These are phyloP conservation scores for Wickerhamomyces bovis DNA, from an alignment of 805 yeast genomes.

Conservation along the genomic window DNA sequence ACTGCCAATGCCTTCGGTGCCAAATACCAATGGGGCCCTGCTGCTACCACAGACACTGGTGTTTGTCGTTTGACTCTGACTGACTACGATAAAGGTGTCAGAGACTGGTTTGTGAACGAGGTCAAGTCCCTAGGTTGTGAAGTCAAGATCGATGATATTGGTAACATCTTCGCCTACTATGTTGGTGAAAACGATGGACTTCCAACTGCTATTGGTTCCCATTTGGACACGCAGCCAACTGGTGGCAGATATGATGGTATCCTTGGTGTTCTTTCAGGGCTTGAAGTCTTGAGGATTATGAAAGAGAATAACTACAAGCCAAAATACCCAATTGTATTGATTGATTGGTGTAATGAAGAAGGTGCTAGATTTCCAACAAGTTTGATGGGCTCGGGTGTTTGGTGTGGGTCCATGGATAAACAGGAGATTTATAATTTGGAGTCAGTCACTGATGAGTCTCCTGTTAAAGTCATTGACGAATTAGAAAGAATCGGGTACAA, in stretches of 20 bases:
- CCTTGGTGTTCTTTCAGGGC: slow-evolving; percentile 59
- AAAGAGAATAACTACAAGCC: slow-evolving; percentile 54
- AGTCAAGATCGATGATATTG: slow-evolving; percentile 56
- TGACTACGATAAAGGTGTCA: slow-evolving; percentile 56
- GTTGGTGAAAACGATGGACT: slow-evolving; percentile 46
- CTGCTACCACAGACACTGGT: slow-evolving; percentile 50
- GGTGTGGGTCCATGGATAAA: slow-evolving; percentile 47
- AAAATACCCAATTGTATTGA: slow-evolving; percentile 58
- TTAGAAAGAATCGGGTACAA: slow-evolving; percentile 56
- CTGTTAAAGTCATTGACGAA: slow-evolving; percentile 47
- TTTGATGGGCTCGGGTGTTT: slow-evolving; percentile 60
- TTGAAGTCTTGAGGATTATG: slow-evolving; percentile 61
- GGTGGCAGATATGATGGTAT: slow-evolving; percentile 78
- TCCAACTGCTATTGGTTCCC: slow-evolving; percentile 69
- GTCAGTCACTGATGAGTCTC: slow-evolving; percentile 46
- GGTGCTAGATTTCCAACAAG: slow-evolving; percentile 74
- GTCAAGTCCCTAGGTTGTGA: slow-evolving; percentile 48
- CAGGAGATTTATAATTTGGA: slow-evolving; percentile 45
- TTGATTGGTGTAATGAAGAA: slow-evolving; percentile 74
- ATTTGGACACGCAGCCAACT: slow-evolving; percentile 71
- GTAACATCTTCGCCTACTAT: slow-evolving; percentile 60
- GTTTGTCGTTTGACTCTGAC: slow-evolving; percentile 59
- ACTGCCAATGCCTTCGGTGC: slow-evolving; percentile 58
- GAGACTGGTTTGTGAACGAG: slow-evolving; percentile 60
- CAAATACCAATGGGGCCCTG: slow-evolving; percentile 52